A percentile compares a stretch with the other conserved stretches of the same genome.
Evolutionary conservation across 441 rosid genomes (phyloP).

Genomic region (Macaranga tanarius): DNA sequence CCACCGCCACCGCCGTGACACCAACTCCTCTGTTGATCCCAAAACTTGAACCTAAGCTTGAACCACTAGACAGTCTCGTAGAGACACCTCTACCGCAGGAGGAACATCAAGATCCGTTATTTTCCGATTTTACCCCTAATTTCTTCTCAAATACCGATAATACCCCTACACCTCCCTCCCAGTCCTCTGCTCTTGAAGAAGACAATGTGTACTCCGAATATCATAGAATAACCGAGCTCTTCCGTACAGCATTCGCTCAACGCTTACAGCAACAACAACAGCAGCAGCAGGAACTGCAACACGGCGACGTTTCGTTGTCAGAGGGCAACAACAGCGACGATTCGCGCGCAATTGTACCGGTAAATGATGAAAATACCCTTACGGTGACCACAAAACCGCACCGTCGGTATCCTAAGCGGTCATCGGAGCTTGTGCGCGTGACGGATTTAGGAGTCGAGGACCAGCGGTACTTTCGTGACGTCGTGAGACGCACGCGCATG

Average conservation of each 20-base stretch:
- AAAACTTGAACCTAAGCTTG: conserved; percentile 56
- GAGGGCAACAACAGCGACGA: conserved; percentile 18
- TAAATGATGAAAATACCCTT: conserved; percentile 8
- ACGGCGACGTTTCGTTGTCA: conserved; percentile 37
- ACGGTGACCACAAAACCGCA: conserved; percentile 29
- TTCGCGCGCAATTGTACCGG: conserved; percentile 64
- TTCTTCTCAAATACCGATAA: conserved; percentile 28
- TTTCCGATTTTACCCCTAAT: conserved; percentile 29
- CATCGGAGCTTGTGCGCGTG: conserved; percentile 81
- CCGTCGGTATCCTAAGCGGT: conserved; percentile 39
- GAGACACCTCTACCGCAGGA: conserved; percentile 16
- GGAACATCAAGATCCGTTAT: conserved; percentile 16
- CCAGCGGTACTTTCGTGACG: conserved; percentile 59
- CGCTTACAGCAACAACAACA: conserved; percentile 22
- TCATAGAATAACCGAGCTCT: conserved; percentile 57
- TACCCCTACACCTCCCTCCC: conserved; percentile 23
- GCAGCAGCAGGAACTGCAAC: conserved; percentile 25
- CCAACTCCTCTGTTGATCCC: conserved; percentile 31
- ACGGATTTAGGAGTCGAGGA: conserved; percentile 61
- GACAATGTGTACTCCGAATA: conserved; percentile 53
- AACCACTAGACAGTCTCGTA: conserved; percentile 47
- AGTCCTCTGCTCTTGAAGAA: conserved; percentile 31
- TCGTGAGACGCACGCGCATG: conserved; percentile 65
- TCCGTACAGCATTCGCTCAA: conserved; percentile 61
- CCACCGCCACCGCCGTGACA: background rate